A percentile compares a stretch with the other conserved stretches of the same genome.
Evolutionary conservation across 129 eudicot species (phyloP).

Genomic region (Artemisia annua): DNA sequence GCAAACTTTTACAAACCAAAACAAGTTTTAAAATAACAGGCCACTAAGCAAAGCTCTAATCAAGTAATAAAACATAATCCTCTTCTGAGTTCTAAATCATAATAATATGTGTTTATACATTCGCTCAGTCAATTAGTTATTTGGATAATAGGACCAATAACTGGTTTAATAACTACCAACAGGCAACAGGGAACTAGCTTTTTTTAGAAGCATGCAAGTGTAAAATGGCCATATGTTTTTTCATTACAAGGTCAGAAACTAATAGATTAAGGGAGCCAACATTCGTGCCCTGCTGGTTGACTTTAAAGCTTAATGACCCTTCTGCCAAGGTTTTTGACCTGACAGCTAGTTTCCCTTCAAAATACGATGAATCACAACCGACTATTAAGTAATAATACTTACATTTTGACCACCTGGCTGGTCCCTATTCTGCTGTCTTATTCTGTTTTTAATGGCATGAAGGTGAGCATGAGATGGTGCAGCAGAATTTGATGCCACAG

Average conservation of each 20-base stretch:
- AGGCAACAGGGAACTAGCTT: background rate
- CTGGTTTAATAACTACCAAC: no score
- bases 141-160: no score
- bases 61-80: background rate
- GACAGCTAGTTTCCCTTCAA: background rate
- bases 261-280: no score
- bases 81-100: no score
- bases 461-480: constrained; percentile 93
- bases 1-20: constrained; percentile 1
- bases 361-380: background rate
- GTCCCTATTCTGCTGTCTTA: constrained; percentile 49
- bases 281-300: background rate
- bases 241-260: no score
- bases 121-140: no score
- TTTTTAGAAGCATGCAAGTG: constrained; percentile 2
- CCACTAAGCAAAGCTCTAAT: constrained; percentile 3
- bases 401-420: constrained; percentile 34
- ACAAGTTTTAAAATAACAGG: constrained; percentile 8
- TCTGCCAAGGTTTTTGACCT: background rate
- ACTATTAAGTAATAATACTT: constrained; percentile 19
- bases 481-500: constrained; percentile 78
- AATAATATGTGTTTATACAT: no score
- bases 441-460: constrained; percentile 70
- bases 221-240: background rate
- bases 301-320: background rate